Percentiles rank a stretch among this genome's conserved stretches.
phyloP scores from a whole-genome alignment of 495 filamentous ascomycete species.

The Penicillium canariense region DNA sequence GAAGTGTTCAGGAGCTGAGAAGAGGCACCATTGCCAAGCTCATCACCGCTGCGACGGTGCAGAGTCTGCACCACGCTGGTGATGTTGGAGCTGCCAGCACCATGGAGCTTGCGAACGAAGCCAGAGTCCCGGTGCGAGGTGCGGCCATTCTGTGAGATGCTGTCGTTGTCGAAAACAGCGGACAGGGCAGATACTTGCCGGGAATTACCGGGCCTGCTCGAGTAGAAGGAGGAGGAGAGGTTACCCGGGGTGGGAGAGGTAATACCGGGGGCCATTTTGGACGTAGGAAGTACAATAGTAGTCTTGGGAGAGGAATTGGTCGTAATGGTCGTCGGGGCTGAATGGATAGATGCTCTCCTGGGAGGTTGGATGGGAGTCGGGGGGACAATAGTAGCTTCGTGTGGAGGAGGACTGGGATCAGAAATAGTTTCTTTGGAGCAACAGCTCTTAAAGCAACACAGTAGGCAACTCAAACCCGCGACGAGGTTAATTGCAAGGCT shows the following conservation, averaged over 20 bases:
- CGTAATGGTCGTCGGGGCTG: neutral
- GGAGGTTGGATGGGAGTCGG: neutral
- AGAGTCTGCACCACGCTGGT: conserved; percentile 25
- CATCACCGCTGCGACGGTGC: conserved; percentile 27
- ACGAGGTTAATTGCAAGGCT: neutral
- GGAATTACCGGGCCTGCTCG: conserved; percentile 12
- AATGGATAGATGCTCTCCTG: conserved; percentile 11
- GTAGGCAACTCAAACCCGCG: conserved; percentile 22
- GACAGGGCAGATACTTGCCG: conserved; percentile 23
- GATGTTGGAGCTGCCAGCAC: conserved; percentile 22
- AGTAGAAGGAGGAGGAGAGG: conserved; percentile 20
- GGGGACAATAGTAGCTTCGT: conserved; percentile 2
- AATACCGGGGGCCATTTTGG: conserved; percentile 26
- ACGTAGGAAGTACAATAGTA: neutral
- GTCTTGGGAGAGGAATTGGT: neutral
- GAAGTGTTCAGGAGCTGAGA: conserved; percentile 22
- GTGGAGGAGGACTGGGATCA: conserved; percentile 13
- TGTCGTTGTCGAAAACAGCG: conserved; percentile 25
- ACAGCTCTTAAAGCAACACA: conserved; percentile 26
- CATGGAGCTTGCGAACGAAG: conserved; percentile 20
- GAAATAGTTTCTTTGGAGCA: conserved; percentile 19
- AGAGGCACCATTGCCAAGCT: conserved; percentile 18
- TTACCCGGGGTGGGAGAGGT: conserved; percentile 23
- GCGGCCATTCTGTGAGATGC: conserved; percentile 22
- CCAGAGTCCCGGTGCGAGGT: conserved; percentile 20